Evolutionary conservation across 371 early-diverging fungal species (phyloP), one percentile per base, ranked within the genome.

Genomic region (Ecytonucleospora hepatopenaei): DNA sequence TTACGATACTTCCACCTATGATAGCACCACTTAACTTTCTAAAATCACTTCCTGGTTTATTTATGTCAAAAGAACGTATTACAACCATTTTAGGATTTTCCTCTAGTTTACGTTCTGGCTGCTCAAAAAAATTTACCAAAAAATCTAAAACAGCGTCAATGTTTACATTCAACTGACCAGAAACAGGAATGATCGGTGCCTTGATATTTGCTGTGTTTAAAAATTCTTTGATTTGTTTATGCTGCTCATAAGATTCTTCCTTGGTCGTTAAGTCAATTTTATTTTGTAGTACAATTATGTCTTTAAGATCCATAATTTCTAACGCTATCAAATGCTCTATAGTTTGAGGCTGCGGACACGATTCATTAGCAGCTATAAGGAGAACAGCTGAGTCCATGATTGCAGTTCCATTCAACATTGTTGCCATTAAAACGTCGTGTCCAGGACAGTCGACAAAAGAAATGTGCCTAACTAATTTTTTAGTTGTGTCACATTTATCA

Each of bases 351-450:
- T 97, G 97, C 40, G 99, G 99, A 84, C 99, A 97, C 12, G 88
- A 85, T 84, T 97, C 98, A 82, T 99, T 97, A 69, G 92, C 97
- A 21, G 99, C 98, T 80, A 99, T 89, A 71, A 99, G 83, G 54
- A 99, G 86, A 67, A 97, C 78, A 2, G 98, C 99, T 57, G 96
- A 94, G 82, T 99, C 98, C 99, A 99, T 99, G 73, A 98, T 77
- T 49, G 99, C 99, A 60, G 99, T 96, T 73, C 99, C 98, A 84
- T 91, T 96, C 74, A 97, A 84, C 99, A 99, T 97, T 62, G 97
- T 97, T 31, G 96, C 92, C 99, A 97, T 97, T 72, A 97, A 88
- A 86, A 97, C 90, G 83, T 99, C 99, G 92, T 99, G 98, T 65
- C 99, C 99, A 48, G 98, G 97, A 80, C 99, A 96, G 83, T 97